phyloP scores from a whole-genome alignment of 176 grass and related monocot genomes.

The Oryza nivara region DNA sequence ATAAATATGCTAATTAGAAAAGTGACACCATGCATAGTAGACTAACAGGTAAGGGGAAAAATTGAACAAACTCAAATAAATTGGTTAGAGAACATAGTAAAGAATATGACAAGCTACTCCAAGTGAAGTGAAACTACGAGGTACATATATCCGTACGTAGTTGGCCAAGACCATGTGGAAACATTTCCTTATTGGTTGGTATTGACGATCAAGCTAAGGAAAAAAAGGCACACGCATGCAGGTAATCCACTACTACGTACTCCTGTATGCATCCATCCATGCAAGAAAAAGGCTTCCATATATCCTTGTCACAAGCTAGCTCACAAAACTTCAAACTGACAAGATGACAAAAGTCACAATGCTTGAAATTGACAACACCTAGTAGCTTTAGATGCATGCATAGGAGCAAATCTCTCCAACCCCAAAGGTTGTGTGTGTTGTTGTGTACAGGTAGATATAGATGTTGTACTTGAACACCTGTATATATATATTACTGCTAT shows the following conservation, averaged over 20 bases:
- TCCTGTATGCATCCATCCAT: not conserved
- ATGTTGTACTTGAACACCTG: not conserved
- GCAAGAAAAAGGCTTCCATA: not conserved
- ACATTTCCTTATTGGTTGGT: not conserved
- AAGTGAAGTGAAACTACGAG: not conserved
- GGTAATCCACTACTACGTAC: not conserved
- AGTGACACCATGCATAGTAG: not conserved
- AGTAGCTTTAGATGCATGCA: not conserved
- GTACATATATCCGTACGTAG: not conserved
- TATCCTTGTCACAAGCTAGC: not conserved
- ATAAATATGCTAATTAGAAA: not conserved
- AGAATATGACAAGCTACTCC: not conserved
- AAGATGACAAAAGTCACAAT: not conserved
- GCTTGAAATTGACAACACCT: not conserved
- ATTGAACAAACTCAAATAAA: not conserved
- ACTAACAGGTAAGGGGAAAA: not conserved
- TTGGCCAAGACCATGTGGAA: not conserved
- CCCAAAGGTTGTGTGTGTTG: not conserved
- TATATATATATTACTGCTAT: not conserved
- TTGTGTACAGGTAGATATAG: not conserved
- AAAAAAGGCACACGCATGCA: not conserved
- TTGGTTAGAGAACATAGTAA: not conserved
- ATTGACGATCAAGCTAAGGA: constrained; percentile 11
- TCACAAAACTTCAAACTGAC: not conserved
- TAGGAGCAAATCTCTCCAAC: not conserved